Evolutionary conservation across 768 basidiomycete species (phyloP).

Genomic region (Candolleomyces aberdarensis): DNA sequence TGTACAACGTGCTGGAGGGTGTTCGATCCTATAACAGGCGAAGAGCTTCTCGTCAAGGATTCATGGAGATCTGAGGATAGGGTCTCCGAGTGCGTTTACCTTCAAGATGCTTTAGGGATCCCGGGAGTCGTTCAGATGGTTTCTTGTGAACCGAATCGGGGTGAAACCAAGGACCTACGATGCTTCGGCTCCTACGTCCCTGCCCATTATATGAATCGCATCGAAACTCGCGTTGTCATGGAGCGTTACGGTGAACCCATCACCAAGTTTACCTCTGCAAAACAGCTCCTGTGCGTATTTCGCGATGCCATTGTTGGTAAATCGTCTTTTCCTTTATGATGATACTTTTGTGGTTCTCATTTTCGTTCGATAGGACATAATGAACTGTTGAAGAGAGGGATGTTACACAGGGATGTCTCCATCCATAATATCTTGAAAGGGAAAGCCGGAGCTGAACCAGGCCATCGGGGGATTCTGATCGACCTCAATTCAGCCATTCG

Average conservation of each 20-base stretch:
- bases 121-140: neutral
- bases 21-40: neutral
- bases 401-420: constrained; percentile 1
- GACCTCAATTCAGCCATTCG: neutral
- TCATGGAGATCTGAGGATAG: neutral
- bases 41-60: neutral
- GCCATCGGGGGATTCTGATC: neutral
- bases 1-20: neutral
- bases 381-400: neutral
- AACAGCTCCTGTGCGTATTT: constrained; percentile 8
- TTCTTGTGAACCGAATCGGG: neutral
- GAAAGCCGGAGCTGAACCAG: neutral
- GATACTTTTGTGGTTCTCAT: too few relatives aligned
- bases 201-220: neutral
- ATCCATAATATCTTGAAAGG: neutral
- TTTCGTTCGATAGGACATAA: too few relatives aligned
- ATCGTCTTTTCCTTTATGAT: neutral
- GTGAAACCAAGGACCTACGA: neutral
- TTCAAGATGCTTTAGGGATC: neutral
- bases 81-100: neutral
- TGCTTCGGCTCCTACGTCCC: too few relatives aligned
- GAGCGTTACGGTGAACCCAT: constrained; percentile 11
- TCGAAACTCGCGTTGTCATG: neutral
- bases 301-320: constrained; percentile 13
- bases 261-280: neutral